phyloP scores from a whole-genome alignment of 2,329 filamentous ascomycete species.

The Aspergillus thermomutatus region DNA sequence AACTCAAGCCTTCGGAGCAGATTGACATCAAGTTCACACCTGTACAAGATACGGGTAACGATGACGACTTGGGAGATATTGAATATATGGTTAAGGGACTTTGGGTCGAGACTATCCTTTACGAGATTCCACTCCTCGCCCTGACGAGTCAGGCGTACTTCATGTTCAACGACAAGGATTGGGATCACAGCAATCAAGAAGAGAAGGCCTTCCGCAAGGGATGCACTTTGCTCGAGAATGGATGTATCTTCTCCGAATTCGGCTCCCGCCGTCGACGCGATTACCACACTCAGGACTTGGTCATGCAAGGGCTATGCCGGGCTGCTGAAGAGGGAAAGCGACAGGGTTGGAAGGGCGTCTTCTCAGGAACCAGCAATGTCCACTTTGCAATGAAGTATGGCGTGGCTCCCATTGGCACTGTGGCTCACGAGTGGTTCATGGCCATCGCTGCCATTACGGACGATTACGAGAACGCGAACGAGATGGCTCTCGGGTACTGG shows the following conservation, averaged over 20 bases:
- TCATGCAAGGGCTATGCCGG: conserved; percentile 79
- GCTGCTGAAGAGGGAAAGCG: conserved; percentile 69
- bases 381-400: conserved; percentile 93
- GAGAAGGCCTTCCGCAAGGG: conserved; percentile 83
- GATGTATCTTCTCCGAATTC: conserved; percentile 91
- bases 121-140: conserved; percentile 92
- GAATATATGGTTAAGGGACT: conserved; percentile 73
- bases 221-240: conserved; percentile 69
- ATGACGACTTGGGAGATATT: conserved; percentile 69
- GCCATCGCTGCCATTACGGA: conserved; percentile 87
- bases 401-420: conserved; percentile 79
- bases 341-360: conserved; percentile 65
- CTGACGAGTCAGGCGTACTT: conserved; percentile 96
- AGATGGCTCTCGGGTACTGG: conserved; percentile 83
- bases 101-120: conserved; percentile 95
- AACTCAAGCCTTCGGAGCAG: conserved; percentile 76
- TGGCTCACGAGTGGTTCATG: conserved; percentile 99
- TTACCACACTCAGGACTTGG: conserved; percentile 90
- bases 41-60: conserved; percentile 55
- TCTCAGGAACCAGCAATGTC: conserved; percentile 92
- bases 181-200: conserved; percentile 83
- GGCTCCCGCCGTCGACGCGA: conserved; percentile 84
- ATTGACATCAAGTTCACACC: conserved; percentile 65
- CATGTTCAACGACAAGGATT: conserved; percentile 90
- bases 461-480: conserved; percentile 80